These are phyloP conservation scores for Amanita subjunquillea DNA, from an alignment of 768 basidiomycete genomes.

Conservation along the genomic window DNA sequence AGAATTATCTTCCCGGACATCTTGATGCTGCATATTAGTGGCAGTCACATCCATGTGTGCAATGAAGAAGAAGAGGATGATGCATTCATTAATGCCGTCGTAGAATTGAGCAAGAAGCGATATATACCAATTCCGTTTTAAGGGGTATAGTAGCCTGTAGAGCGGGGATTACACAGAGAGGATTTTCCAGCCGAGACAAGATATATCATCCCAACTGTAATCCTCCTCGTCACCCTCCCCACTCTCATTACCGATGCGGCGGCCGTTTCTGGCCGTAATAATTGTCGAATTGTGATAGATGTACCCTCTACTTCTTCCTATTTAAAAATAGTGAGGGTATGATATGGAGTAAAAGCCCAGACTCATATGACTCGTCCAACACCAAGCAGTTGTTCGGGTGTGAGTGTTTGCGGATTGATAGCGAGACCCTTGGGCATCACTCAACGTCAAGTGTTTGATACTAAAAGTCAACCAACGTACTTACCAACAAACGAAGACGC, in stretches of 20 bases:
- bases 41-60: too few relatives aligned
- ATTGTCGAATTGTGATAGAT: slow-evolving; percentile 1
- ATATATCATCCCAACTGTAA: slow-evolving; percentile 1
- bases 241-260: neutral
- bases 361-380: slow-evolving; percentile 1
- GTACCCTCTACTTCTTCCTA: neutral
- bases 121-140: neutral
- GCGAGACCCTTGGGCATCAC: neutral
- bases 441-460: neutral
- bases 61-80: too few relatives aligned
- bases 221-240: slow-evolving; percentile 3
- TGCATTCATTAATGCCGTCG: neutral
- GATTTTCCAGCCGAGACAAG: slow-evolving; percentile 1
- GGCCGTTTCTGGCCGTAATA: neutral
- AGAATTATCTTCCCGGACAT: too few relatives aligned
- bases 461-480: neutral
- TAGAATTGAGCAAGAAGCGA: neutral
- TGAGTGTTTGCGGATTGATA: slow-evolving; percentile 6
- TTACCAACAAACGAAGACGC: neutral
- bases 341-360: too few relatives aligned
- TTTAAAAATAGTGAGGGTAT: neutral
- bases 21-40: too few relatives aligned
- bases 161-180: neutral
- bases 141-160: too few relatives aligned
- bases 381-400: neutral